A percentile compares a stretch with the other conserved stretches of the same genome.
Evolutionary conservation across 2,329 filamentous ascomycete species (phyloP).

Genomic region (Apiospora phragmitis): DNA sequence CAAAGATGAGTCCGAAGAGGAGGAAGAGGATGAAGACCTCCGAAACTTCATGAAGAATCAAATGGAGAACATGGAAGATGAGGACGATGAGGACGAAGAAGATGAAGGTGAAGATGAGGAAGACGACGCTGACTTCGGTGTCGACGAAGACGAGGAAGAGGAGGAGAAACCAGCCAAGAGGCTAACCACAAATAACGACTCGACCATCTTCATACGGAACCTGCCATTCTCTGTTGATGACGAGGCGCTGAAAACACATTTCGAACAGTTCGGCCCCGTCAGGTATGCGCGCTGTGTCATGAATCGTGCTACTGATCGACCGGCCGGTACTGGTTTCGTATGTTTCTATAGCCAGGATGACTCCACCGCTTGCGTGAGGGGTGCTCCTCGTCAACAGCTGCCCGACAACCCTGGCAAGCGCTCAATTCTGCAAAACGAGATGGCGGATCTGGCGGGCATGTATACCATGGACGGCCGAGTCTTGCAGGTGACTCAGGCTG

Average conservation of each 20-base stretch:
- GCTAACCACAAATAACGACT: slow-evolving; percentile 61
- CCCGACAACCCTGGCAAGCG: slow-evolving; percentile 58
- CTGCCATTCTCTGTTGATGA: slow-evolving; percentile 88
- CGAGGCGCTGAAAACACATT: slow-evolving; percentile 80
- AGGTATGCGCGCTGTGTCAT: slow-evolving; percentile 91
- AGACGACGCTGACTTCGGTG: slow-evolving; percentile 35
- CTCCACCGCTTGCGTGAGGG: slow-evolving; percentile 72
- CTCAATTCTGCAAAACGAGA: slow-evolving; percentile 86
- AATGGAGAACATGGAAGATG: slow-evolving; percentile 58
- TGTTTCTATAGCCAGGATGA: slow-evolving; percentile 82
- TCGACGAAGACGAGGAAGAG: slow-evolving; percentile 29
- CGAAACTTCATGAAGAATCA: slow-evolving; percentile 60
- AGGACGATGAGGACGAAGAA: slow-evolving; percentile 49
- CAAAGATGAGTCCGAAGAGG: slow-evolving; percentile 33
- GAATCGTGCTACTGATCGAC: slow-evolving; percentile 80
- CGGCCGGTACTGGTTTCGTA: slow-evolving; percentile 91
- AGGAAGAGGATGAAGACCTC: slow-evolving; percentile 44
- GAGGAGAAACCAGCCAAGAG: slow-evolving; percentile 34
- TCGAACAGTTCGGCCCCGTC: slow-evolving; percentile 82
- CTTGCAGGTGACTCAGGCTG: slow-evolving; percentile 80
- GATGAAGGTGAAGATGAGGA: slow-evolving; percentile 38
- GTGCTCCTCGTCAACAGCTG: slow-evolving; percentile 64
- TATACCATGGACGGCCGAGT: slow-evolving; percentile 92
- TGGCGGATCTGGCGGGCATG: slow-evolving; percentile 74
- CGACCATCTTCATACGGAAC: slow-evolving; percentile 90